Evolutionary conservation across 352 stramenopile species (phyloP), one percentile per base, ranked within the genome.

Genomic region (Phytophthora capsici): DNA sequence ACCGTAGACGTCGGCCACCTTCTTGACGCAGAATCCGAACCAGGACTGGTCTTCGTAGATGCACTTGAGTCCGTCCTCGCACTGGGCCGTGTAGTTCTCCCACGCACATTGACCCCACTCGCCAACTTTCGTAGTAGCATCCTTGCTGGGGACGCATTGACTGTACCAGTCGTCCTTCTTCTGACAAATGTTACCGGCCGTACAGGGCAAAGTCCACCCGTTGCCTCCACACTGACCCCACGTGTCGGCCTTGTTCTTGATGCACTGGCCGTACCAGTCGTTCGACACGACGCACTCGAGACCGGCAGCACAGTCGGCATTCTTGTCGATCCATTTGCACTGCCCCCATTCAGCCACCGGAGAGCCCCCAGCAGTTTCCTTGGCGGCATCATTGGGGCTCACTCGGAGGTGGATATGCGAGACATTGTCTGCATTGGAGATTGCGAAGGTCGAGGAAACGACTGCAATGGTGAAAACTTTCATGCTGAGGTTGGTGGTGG

Each of bases 61-160:
- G 63, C 63, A 71, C 43, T 57, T 58, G 48, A 66, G 63, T 12
- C 44, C 40, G 34, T 66, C 44, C n/a, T 61, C 57, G 30, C 55
- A 71, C 34, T 23, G 7, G 5, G 63, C 56, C 8, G 25, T 56
- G 25, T 49, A 56, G 14, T 51, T 38, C 6, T 53, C 6, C 63
- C 63, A 71, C 28, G 36, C 46, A 43, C 63, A 71, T 58, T 66
- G 56, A 12, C 36, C 56, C 46, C 47, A 71, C 32, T 71, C 56
- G 17, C 43, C 56, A 5, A 71, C 56, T 25, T 63, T 66, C 23
- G 12, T 57, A 30, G 32, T 23, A 16, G 41, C 49, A 23, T 60
- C 41, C 13, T 30, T 32, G 20, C 41, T 66, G 30, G 55, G 56
- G 7, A 32, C 28, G 8, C 28, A 32, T 8, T 32, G 28, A 32